Percentiles rank a stretch among this genome's conserved stretches.
phyloP scores from a whole-genome alignment of 257 asterid genomes.

The Fraxinus cuspidata region DNA sequence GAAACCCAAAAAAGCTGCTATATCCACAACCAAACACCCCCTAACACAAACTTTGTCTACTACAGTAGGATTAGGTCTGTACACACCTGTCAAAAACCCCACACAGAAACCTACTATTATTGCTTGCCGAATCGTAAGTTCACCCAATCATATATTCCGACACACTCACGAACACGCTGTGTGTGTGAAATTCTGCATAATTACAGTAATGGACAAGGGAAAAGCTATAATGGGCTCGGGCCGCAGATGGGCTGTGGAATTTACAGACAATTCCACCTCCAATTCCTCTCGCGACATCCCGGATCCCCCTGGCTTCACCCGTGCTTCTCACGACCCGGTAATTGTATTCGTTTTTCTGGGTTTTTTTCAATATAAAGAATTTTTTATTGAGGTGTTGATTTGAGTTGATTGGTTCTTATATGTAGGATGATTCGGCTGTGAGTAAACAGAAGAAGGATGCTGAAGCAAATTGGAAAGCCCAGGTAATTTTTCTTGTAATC shows the following conservation, averaged over 20 bases:
- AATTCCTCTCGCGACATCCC: constrained; percentile 80
- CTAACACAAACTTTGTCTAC: background rate
- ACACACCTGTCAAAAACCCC: background rate
- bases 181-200: background rate
- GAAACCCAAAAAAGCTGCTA: background rate
- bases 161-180: background rate
- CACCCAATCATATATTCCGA: background rate
- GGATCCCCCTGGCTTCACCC: constrained; percentile 88
- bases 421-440: constrained; percentile 82
- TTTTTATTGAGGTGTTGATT: background rate
- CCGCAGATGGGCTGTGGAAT: constrained; percentile 89
- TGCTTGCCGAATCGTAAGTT: background rate
- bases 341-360: background rate
- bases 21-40: constrained; percentile 1
- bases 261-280: constrained; percentile 74
- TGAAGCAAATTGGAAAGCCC: constrained; percentile 86
- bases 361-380: background rate
- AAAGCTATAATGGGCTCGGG: constrained; percentile 76
- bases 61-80: background rate
- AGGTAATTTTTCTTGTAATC: constrained; percentile 39
- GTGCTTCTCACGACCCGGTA: constrained; percentile 86
- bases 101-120: background rate
- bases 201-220: constrained; percentile 66
- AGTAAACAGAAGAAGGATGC: constrained; percentile 91
- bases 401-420: constrained; percentile 5